Percentiles rank a stretch among this genome's conserved stretches.
Evolutionary conservation across 371 early-diverging fungal species (phyloP).

Genomic region (Mucor plumbeus): DNA sequence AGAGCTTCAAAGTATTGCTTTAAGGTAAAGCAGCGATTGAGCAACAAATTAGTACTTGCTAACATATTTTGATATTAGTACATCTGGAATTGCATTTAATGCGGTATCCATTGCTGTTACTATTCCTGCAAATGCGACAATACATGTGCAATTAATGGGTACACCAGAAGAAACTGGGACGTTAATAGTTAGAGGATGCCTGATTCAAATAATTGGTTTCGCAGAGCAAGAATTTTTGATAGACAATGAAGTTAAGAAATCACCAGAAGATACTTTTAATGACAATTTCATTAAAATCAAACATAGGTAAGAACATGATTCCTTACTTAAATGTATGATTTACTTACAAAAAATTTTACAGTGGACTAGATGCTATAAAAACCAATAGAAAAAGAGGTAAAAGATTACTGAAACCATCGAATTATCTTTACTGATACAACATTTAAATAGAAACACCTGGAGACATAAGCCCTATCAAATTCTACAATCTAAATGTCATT

Average conservation of each 20-base stretch:
- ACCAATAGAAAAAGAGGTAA: conserved; percentile 33
- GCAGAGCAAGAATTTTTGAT: conserved; percentile 74
- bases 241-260: conserved; percentile 41
- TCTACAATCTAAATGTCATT: conserved; percentile 46
- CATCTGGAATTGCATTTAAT: conserved; percentile 68
- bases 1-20: conserved; percentile 68
- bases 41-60: no score
- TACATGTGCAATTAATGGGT: conserved; percentile 66
- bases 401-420: conserved; percentile 8
- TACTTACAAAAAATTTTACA: not conserved
- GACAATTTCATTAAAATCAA: conserved; percentile 26
- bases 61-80: conserved; percentile 36
- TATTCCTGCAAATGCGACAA: conserved; percentile 69
- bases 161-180: conserved; percentile 69
- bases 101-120: conserved; percentile 62
- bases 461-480: not conserved
- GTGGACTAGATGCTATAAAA: conserved; percentile 39
- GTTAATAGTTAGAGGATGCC: conserved; percentile 70
- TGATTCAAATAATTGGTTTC: conserved; percentile 76
- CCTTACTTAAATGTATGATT: no score
- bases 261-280: conserved; percentile 6
- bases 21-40: conserved; percentile 49
- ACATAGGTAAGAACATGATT: conserved; percentile 20
- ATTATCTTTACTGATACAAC: conserved; percentile 14
- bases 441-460: not conserved